phyloP scores from a whole-genome alignment of 2,329 filamentous ascomycete species.

The Cadophora malorum region DNA sequence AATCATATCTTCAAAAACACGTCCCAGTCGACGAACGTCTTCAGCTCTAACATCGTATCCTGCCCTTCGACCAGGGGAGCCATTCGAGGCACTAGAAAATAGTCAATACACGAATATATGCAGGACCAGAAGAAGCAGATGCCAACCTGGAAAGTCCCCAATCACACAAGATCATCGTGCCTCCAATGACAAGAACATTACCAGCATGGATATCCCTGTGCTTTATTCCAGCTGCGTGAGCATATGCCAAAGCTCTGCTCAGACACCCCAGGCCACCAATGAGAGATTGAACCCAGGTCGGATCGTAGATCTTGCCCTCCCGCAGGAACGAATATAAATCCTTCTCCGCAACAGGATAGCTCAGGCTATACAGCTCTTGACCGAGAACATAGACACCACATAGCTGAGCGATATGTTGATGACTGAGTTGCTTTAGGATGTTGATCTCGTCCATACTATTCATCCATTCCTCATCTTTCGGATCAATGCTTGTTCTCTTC shows the following conservation, averaged over 20 bases:
- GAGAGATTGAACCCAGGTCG: neutral
- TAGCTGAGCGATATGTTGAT: constrained; percentile 1
- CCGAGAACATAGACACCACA: constrained; percentile 2
- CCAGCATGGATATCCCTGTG: constrained; percentile 2
- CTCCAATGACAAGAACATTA: constrained; percentile 12
- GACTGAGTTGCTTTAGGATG: constrained; percentile 4
- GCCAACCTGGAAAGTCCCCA: neutral
- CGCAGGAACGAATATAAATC: neutral
- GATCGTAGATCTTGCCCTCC: neutral
- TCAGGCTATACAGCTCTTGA: constrained; percentile 8
- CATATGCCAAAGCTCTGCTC: neutral
- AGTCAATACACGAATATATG: neutral
- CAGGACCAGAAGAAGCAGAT: no score
- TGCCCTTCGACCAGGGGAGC: neutral
- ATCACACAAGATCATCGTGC: constrained; percentile 13
- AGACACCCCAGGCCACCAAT: neutral
- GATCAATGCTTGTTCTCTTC: neutral
- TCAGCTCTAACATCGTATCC: neutral
- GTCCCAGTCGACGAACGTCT: neutral
- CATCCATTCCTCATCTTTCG: neutral
- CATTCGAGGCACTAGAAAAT: neutral
- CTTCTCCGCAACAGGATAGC: constrained; percentile 6
- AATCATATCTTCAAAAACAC: neutral
- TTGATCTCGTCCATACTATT: constrained; percentile 6
- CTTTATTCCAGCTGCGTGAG: constrained; percentile 6